Evolutionary conservation across 345 rosid species (phyloP).

Genomic region (Aethionema arabicum): DNA sequence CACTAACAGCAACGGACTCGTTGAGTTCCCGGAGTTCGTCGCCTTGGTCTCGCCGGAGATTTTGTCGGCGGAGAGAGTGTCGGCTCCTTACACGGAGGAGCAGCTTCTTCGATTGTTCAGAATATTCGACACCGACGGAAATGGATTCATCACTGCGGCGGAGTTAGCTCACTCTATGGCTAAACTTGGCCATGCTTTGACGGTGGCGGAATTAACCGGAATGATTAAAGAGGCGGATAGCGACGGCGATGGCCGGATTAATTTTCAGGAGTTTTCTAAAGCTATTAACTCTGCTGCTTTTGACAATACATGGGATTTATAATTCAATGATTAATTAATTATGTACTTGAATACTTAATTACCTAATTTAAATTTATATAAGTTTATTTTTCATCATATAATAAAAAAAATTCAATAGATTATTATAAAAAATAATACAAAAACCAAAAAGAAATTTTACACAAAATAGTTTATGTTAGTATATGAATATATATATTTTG

Average conservation of each 20-base stretch:
- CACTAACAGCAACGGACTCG: slow-evolving; percentile 74
- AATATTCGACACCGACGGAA: slow-evolving; percentile 75
- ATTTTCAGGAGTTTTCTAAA: slow-evolving; percentile 66
- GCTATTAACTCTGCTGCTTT: slow-evolving; percentile 92
- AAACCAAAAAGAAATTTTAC: too few species aligned
- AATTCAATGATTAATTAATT: neutral
- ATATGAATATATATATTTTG: neutral
- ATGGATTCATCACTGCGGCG: slow-evolving; percentile 77
- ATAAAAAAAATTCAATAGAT: too few species aligned
- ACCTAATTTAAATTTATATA: too few species aligned
- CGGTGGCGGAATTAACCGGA: slow-evolving; percentile 77
- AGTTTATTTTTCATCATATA: too few species aligned
- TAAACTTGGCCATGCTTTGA: slow-evolving; percentile 72
- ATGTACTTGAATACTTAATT: neutral
- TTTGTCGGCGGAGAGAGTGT: slow-evolving; percentile 45
- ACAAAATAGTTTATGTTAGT: neutral
- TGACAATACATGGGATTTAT: slow-evolving; percentile 68
- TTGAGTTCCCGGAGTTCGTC: slow-evolving; percentile 84
- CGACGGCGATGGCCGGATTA: slow-evolving; percentile 88
- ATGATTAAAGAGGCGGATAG: slow-evolving; percentile 96
- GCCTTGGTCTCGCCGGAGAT: slow-evolving; percentile 79
- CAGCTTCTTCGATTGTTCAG: slow-evolving; percentile 62
- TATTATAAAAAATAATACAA: too few species aligned
- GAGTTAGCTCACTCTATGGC: slow-evolving; percentile 94
- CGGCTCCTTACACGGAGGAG: slow-evolving; percentile 75